These are phyloP conservation scores for Adansonia rubrostipa DNA, from an alignment of 441 rosid species.

Conservation along the genomic window DNA sequence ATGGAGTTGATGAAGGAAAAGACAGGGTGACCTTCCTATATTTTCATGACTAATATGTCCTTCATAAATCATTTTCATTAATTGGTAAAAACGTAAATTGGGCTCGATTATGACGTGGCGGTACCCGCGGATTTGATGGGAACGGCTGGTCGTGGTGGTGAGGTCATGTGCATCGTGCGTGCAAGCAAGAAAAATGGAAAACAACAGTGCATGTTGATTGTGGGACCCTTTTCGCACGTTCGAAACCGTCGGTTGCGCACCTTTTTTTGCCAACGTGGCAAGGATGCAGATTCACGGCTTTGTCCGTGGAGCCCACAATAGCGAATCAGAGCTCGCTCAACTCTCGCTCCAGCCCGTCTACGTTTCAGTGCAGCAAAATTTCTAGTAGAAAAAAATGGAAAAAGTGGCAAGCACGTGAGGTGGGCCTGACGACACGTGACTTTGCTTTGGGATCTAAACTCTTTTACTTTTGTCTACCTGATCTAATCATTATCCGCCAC, in stretches of 20 bases:
- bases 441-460: constrained; percentile 43
- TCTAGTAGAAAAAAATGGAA: not conserved
- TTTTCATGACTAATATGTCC: constrained; percentile 25
- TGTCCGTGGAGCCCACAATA: constrained; percentile 43
- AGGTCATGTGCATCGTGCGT: constrained; percentile 69
- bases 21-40: constrained; percentile 35
- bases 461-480: not conserved
- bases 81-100: not conserved
- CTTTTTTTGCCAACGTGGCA: constrained; percentile 35
- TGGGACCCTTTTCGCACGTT: constrained; percentile 55
- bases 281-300: constrained; percentile 31
- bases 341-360: constrained; percentile 33
- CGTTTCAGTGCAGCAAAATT: not conserved
- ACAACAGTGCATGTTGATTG: constrained; percentile 46
- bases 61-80: rapidly evolving
- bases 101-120: constrained; percentile 28
- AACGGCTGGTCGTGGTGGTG: not conserved
- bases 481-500: constrained; percentile 35
- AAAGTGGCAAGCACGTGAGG: not conserved
- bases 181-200: constrained; percentile 46
- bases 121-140: not conserved
- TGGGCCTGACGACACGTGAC: constrained; percentile 55
- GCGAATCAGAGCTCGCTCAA: constrained; percentile 34
- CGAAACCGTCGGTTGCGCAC: constrained; percentile 28
- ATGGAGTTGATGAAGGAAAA: constrained; percentile 35